These are phyloP conservation scores for Pichia sp. DNA, from an alignment of 1,139 yeast genomes.

Conservation along the genomic window DNA sequence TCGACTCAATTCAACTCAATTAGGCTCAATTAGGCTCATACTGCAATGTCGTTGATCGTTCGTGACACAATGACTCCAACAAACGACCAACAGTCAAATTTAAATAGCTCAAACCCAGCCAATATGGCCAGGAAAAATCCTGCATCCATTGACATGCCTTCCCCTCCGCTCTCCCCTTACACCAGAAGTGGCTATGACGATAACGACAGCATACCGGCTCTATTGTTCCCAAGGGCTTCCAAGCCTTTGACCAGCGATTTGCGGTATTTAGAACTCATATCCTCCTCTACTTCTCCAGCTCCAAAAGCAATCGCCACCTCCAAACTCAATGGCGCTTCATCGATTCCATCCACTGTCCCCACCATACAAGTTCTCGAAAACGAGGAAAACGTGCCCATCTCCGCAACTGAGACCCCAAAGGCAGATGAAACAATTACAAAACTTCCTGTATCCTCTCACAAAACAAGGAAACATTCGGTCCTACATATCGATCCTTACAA, in stretches of 20 bases:
- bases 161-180: constrained; percentile 67
- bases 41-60: constrained; percentile 12
- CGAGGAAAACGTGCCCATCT: neutral
- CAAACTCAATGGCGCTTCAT: neutral
- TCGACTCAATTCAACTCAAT: constrained; percentile 2
- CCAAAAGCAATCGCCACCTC: neutral
- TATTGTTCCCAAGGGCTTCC: constrained; percentile 27
- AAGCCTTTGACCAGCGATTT: constrained; percentile 19
- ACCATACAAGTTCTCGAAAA: neutral
- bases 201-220: constrained; percentile 27
- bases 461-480: constrained; percentile 38
- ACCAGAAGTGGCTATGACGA: constrained; percentile 33
- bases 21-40: constrained; percentile 10
- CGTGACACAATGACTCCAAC: constrained; percentile 17
- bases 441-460: constrained; percentile 42
- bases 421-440: constrained; percentile 8
- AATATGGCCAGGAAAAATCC: neutral
- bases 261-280: constrained; percentile 15
- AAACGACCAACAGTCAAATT: constrained; percentile 5
- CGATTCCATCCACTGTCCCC: neutral
- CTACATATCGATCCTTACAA: constrained; percentile 52
- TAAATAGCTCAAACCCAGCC: neutral
- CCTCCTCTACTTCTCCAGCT: neutral
- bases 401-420: constrained; percentile 13
- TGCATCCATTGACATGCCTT: constrained; percentile 38